Base-by-base conservation (phyloP, 2,329 filamentous ascomycete genomes). In the Trematosphaeria pertusa region DNA sequence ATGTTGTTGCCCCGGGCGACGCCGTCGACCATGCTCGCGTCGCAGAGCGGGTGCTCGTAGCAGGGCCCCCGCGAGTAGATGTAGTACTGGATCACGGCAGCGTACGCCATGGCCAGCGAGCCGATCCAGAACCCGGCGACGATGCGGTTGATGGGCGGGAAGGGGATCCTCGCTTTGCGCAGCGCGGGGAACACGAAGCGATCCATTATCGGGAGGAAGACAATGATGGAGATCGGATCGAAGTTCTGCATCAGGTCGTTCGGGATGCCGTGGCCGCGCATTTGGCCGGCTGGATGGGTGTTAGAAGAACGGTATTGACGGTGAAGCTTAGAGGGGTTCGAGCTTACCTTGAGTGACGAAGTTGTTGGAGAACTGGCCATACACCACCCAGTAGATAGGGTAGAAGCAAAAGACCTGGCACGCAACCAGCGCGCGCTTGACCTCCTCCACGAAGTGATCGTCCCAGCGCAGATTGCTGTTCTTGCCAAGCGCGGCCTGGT, bases 381-480 rank as follows among this genome's bases (percentile, higher is more conserved):
- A 77, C 10, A 74, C 70, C 5, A 77, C 71, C 75, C 75, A 77
- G 67, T 75, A 77, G 49, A 78, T 65, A 2, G 75, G 75, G 48
- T 75, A 77, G 54, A 75, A 77, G 37, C 56, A 53, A 52, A 89
- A 89, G 46, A 89, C 86, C 62, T 86, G 81, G 78, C 87, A 90
- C 24, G 87, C 87, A 68, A 77, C 65, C 4, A 85, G 72, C 2
- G 81, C 81, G 56, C 87, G 84, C 77, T 87, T 87, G 43, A 90
- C 76, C 63, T 90, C 87, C 2, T 88, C 86, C 43, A 90, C 78
- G 57, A 89, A 90, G 62, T 84, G 80, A 61, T 89, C 86, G 48
- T 87, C 81, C 85, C 87, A 90, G 19, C 83, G 69, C 8, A 70
- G 57, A 50, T 71, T 65, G 5, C 61, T 65, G 53, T 67, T 76